Evolutionary conservation across 179 eudicot genomes (phyloP), one percentile per base, ranked within the genome.

Genomic region (Camellia oleifera): DNA sequence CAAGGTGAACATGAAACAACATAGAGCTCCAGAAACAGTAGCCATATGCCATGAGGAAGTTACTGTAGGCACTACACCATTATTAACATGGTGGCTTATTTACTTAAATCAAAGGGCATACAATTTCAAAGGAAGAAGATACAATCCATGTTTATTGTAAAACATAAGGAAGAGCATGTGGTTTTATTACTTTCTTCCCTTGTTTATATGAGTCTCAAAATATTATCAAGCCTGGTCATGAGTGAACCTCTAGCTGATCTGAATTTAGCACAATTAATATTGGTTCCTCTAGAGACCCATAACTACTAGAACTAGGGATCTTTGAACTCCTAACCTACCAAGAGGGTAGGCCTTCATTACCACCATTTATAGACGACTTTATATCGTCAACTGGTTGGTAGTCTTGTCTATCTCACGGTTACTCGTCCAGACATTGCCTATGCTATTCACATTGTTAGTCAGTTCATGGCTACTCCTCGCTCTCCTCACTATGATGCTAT

Each of bases 1-100:
- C 63, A 56, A 54, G 60, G 46, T 54, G 13, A 26, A 54, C 18
- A 40, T 15, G 53, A 77, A 52, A 58, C 48, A 68, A n/a, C 13
- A 11, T 57, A 67, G 52, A 68, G 79, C 67, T 42, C 18, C 42
- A 78, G 69, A 68, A 85, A 68, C 62, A 42, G 53, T 3, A 58
- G 86, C 76, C 79, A 93, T 98, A 98, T 94, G 95, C 99, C 98
- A 97, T 63, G 98, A 97, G 65, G 99, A 94, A 32, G 98, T 87
- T 69, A 97, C 94, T 78, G 97, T 93, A 18, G 99, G 99, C 87
- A 94, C 98, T 7, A 97, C 98, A 71, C 99, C 99, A 79, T 97
- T 97, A 77, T 97, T 97, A 78, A 20, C 15, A 20, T 0, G 2
- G 67, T 9, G n/a, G 15, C 13, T 20, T 69, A 42, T 46, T 69